These are phyloP conservation scores for Eutypa lata DNA, from an alignment of 2,329 filamentous ascomycete genomes.

Conservation along the genomic window DNA sequence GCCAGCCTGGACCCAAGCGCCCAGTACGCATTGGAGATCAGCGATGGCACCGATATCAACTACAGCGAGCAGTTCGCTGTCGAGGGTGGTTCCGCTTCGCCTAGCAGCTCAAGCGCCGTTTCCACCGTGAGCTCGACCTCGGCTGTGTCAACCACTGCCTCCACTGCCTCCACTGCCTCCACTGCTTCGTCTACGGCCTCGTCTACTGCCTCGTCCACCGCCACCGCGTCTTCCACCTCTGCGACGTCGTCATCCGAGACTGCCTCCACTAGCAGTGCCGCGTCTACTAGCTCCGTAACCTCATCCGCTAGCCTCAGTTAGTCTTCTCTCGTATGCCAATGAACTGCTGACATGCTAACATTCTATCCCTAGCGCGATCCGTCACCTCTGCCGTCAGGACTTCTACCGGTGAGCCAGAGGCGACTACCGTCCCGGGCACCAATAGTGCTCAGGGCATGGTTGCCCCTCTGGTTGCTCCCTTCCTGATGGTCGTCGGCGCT, in stretches of 20 bases:
- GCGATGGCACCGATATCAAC: conserved; percentile 38
- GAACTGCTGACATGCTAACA: conserved; percentile 3
- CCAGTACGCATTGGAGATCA: conserved; percentile 45
- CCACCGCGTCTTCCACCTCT: not conserved
- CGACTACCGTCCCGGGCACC: conserved; percentile 20
- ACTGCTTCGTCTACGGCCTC: conserved; percentile 11
- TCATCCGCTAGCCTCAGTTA: conserved; percentile 1
- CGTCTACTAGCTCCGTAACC: conserved; percentile 3
- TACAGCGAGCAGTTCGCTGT: conserved; percentile 40
- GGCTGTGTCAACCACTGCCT: not conserved
- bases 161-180: conserved; percentile 6
- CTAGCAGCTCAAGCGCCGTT: conserved; percentile 6
- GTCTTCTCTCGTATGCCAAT: not conserved
- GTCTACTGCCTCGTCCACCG: not conserved
- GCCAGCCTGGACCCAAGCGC: conserved; percentile 31
- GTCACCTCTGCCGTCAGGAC: conserved; percentile 2
- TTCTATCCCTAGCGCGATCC: conserved; percentile 10
- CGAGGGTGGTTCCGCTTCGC: conserved; percentile 20
- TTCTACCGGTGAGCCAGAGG: conserved; percentile 8
- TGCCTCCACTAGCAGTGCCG: not conserved
- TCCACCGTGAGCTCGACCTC: conserved; percentile 10
- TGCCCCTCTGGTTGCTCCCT: conserved; percentile 24
- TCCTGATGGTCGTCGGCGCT: conserved; percentile 21
- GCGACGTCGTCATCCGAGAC: conserved; percentile 1
- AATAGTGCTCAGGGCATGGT: conserved; percentile 23